These are phyloP conservation scores for Euphrasia confusa DNA, from an alignment of 257 asterid genomes.

Conservation along the genomic window DNA sequence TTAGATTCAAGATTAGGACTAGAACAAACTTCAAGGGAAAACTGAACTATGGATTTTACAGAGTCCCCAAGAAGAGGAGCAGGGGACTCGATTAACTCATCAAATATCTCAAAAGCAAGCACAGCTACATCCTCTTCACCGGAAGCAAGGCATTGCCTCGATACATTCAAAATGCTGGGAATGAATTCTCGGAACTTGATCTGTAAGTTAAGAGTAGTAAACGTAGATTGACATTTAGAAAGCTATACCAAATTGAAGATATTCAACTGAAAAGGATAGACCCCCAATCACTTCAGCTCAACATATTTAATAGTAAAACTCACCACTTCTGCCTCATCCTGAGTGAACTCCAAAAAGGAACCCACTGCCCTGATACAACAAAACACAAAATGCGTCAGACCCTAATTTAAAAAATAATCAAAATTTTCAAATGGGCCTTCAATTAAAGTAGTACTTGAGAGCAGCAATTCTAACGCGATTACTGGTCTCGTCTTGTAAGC, in stretches of 20 bases:
- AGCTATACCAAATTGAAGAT: conserved; percentile 7
- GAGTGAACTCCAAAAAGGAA: conserved; percentile 93
- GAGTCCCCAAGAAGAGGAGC: conserved; percentile 99
- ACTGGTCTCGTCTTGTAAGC: conserved; percentile 96
- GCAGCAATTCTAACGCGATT: conserved; percentile 95
- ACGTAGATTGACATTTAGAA: conserved; percentile 10
- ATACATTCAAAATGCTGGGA: conserved; percentile 91
- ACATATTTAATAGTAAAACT: conserved; percentile 29
- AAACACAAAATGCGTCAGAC: conserved; percentile 28
- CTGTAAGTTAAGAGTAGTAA: conserved; percentile 36
- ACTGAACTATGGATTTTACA: conserved; percentile 86
- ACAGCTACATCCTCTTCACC: conserved; percentile 97
- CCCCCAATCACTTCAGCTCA: conserved; percentile 16
- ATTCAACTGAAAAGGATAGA: conserved; percentile 11
- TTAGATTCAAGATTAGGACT: conserved; percentile 71
- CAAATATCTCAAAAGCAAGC: conserved; percentile 97
- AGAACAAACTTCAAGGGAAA: conserved; percentile 95
- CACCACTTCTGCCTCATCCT: conserved; percentile 86
- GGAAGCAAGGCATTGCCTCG: conserved; percentile 95
- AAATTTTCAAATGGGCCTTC: conserved; percentile 10
- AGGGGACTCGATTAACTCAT: conserved; percentile 97
- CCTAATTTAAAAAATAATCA: conserved; percentile 15
- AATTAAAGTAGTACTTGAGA: conserved; percentile 67
- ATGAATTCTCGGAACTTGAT: conserved; percentile 89
- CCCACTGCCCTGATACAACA: conserved; percentile 92